Evolutionary conservation across 1,284 basidiomycete species (phyloP), one percentile per base, ranked within the genome.

Genomic region (Cryptococcus sp.): DNA sequence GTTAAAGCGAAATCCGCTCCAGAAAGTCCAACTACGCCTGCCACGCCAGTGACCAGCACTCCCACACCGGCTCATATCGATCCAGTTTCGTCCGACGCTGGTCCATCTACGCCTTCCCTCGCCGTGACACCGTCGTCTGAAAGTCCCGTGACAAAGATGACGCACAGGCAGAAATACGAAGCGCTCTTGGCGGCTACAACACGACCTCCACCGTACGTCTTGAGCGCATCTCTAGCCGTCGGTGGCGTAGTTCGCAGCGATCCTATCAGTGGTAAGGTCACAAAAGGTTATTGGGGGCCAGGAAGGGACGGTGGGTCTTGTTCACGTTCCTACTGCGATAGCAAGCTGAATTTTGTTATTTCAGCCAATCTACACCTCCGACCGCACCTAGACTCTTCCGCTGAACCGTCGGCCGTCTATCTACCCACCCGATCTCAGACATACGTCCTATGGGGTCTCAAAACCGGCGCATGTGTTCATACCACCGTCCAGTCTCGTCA

Each of bases 251-350:
- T 78, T 31, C 61, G 71, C 39, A 74, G 73, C 40, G 77, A 79
- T 49, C 76, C 77, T 1, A 61, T 78, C 47, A 71, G 59, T 13
- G 77, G 75, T 3, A 77, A 77, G 50, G 69, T 74, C 2, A 69
- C 74, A 5, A 77, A 77, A 50, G 77, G 77, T 0, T 77, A 71
- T 57, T 76, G 76, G 70, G 76, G 75, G 27, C 75, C 77, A 5
- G 71, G 70, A 0, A 57, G 68, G 49, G 71, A 76, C 64, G 68
- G 74, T 74, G 27, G 59, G 72, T 68, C 16, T 31, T 22, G 22
- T 17, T 11, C 8, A 17, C 22, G 22, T 42, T 22, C 15, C 49
- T 3, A 50, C 13, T 23, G 45, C 38, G 3, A 17, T 23, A 19
- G 35, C 31, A 16, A 53, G 39, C 46, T 42, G 27, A 50, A 38